Percentiles rank a stretch among this genome's conserved stretches.
These are phyloP conservation scores for Globisporangium barbulae DNA, from an alignment of 352 stramenopile genomes.

Conservation along the genomic window DNA sequence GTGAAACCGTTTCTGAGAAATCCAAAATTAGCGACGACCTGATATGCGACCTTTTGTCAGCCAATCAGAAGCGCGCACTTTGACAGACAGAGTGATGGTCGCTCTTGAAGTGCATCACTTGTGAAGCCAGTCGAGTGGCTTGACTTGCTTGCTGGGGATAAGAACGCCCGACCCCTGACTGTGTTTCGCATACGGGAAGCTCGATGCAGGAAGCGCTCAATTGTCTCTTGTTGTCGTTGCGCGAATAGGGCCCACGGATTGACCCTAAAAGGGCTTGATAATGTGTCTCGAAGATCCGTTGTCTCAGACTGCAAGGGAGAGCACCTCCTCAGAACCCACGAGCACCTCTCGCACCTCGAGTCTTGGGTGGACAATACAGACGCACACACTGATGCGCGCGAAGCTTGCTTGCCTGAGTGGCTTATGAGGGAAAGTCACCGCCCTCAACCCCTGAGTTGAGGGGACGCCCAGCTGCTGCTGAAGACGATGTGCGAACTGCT, in stretches of 20 bases:
- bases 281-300: conserved; percentile 8
- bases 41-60: conserved; percentile 1
- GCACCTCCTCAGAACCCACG: conserved; percentile 4
- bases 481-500: background rate
- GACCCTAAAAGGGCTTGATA: background rate
- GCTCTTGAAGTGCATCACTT: background rate
- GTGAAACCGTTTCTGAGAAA: conserved; percentile 6
- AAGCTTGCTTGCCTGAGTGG: background rate
- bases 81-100: background rate
- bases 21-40: background rate
- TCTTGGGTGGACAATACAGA: conserved; percentile 2
- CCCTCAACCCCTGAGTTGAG: background rate
- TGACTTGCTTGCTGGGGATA: background rate
- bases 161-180: background rate
- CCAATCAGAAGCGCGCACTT: background rate
- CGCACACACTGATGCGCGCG: background rate
- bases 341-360: background rate
- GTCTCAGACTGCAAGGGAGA: conserved; percentile 3
- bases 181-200: background rate
- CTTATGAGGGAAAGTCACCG: background rate
- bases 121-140: background rate
- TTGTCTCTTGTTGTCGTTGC: background rate
- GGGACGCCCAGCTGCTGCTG: background rate
- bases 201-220: background rate
- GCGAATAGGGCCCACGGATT: background rate